Conservation (phyloP, 805 yeast species). For the Hanseniaspora meyeri region DNA sequence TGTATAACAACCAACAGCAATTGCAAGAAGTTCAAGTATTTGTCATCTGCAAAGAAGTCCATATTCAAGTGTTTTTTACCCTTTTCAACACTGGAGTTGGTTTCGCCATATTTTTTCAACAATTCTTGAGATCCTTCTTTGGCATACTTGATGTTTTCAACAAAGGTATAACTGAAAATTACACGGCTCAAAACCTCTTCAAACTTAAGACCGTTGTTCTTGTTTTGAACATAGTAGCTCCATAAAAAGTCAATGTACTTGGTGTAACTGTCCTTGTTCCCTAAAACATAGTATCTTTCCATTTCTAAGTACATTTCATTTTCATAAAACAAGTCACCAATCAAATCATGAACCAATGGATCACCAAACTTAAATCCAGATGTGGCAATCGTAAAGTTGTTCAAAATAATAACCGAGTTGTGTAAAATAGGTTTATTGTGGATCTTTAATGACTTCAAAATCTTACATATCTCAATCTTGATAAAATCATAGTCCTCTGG, state of each 20-base stretch:
- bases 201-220: slow-evolving; percentile 20
- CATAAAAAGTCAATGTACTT: slow-evolving; percentile 35
- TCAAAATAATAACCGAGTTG: slow-evolving; percentile 5
- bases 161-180: slow-evolving; percentile 59
- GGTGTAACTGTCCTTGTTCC: slow-evolving; percentile 45
- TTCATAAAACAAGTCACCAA: slow-evolving; percentile 54
- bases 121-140: slow-evolving; percentile 30
- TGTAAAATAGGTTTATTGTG: slow-evolving; percentile 4
- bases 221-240: slow-evolving; percentile 34
- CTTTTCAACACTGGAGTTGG: slow-evolving; percentile 19
- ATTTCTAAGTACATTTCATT: slow-evolving; percentile 47
- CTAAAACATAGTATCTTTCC: slow-evolving; percentile 60
- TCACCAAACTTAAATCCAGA: slow-evolving; percentile 47
- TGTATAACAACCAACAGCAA: slow-evolving; percentile 49
- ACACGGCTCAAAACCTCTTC: slow-evolving; percentile 38
- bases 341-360: slow-evolving; percentile 55
- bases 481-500: slow-evolving; percentile 55
- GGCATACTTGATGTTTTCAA: slow-evolving; percentile 55
- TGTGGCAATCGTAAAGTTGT: slow-evolving; percentile 8
- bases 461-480: slow-evolving; percentile 25
- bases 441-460: slow-evolving; percentile 6
- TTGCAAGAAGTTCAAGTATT: slow-evolving; percentile 56
- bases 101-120: slow-evolving; percentile 25
- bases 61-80: slow-evolving; percentile 28
- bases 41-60: slow-evolving; percentile 31